phyloP scores from a whole-genome alignment of 208 protist genomes.

The Trypanosoma theileri region DNA sequence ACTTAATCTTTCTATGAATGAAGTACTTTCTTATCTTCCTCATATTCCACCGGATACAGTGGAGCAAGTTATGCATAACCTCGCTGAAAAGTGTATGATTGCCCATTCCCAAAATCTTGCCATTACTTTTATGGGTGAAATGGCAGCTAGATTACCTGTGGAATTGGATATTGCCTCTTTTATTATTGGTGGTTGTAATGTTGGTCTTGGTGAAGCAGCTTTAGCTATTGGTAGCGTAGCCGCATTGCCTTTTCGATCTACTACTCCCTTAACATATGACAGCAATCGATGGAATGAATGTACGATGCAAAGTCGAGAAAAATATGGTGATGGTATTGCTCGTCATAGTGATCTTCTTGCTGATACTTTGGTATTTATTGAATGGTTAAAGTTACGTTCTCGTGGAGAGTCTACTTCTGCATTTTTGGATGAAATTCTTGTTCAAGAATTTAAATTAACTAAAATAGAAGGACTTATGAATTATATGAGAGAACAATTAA shows the following conservation, averaged over 20 bases:
- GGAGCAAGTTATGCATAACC: constrained; percentile 62
- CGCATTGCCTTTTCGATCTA: constrained; percentile 54
- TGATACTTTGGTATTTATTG: constrained; percentile 74
- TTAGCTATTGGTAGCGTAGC: constrained; percentile 62
- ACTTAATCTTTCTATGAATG: constrained; percentile 21
- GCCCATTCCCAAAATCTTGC: constrained; percentile 40
- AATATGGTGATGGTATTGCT: constrained; percentile 66
- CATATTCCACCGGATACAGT: constrained; percentile 48
- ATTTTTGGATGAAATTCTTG: constrained; percentile 43
- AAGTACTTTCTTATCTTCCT: constrained; percentile 43
- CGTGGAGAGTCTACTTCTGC: constrained; percentile 38
- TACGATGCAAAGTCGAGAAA: constrained; percentile 51
- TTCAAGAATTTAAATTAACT: constrained; percentile 60
- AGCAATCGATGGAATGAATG: constrained; percentile 34
- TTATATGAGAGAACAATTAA: constrained; percentile 72
- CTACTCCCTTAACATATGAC: constrained; percentile 29
- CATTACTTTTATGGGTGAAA: constrained; percentile 85
- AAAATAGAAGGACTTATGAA: constrained; percentile 59
- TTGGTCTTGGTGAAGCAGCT: constrained; percentile 78
- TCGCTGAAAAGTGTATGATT: constrained; percentile 81
- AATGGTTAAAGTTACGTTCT: constrained; percentile 63
- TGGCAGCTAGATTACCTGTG: constrained; percentile 69
- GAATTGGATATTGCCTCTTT: constrained; percentile 73
- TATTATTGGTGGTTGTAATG: constrained; percentile 69
- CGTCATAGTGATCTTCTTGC: constrained; percentile 81